Evolutionary conservation across 1,284 basidiomycete species (phyloP), one percentile per base, ranked within the genome.

Genomic region (Cutaneotrichosporon mucoides): DNA sequence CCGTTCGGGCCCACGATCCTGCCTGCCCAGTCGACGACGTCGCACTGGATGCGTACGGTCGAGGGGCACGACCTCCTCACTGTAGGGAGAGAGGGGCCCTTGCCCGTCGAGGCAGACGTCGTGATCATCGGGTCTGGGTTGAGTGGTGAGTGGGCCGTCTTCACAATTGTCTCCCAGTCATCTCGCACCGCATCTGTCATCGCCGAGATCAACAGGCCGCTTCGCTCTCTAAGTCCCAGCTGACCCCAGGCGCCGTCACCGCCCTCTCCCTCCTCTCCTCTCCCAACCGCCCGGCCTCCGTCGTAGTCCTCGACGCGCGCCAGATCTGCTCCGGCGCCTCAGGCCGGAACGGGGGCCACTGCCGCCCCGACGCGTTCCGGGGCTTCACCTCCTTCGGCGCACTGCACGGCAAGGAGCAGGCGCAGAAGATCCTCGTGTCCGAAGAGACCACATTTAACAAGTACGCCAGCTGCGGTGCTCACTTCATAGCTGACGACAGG

Each of bases 341-440:
- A 6, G 76, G 76, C 1, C 60, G 73, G 2, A 75, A 77, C 57
- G 75, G 73, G 2, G 75, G 75, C 0, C 73, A 77, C 57, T 76
- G 73, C 55, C 66, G 73, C 33, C 72, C 71, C 5, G 65, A 73
- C 34, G 67, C 68, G 0, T 67, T 65, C 33, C 54, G 74, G 37
- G 73, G 73, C 1, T 77, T 71, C 55, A 68, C 67, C 0, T 55
- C 56, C 1, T 76, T 72, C 53, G 56, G 67, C 2, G 53, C 48
- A 15, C 54, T 69, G 8, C 72, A 73, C 50, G 73, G 75, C 3
- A 55, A 51, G 1, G 62, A 66, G 13, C 56, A 67, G 36, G 72
- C 73, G 15, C 24, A 49, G 43, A 15, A 38, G 40, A 57, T 62
- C n/a, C 44, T 62, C 6, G 48, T 58, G 49, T 53, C 48, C 41